These are phyloP conservation scores for Stevia rebaudiana DNA, from an alignment of 140 eudicot species.

Conservation along the genomic window DNA sequence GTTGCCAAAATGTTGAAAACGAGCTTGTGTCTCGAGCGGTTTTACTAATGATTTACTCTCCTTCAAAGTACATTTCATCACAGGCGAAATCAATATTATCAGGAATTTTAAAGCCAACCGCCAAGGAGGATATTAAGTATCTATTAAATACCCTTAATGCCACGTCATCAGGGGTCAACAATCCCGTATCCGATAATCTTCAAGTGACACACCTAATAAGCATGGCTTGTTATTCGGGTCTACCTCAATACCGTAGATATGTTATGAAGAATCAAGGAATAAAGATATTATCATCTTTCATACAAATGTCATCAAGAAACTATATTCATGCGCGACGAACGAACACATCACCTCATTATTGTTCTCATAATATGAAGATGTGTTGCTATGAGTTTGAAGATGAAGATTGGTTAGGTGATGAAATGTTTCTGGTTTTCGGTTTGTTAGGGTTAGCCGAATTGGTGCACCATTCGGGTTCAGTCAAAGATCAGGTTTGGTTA, in stretches of 20 bases:
- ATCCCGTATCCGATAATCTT: slow-evolving; percentile 40
- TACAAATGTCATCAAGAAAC: slow-evolving; percentile 44
- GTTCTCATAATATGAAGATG: slow-evolving; percentile 36
- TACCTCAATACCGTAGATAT: slow-evolving; percentile 44
- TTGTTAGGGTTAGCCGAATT: slow-evolving; percentile 67
- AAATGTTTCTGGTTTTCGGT: slow-evolving; percentile 47
- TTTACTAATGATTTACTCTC: slow-evolving; percentile 77
- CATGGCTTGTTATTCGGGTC: slow-evolving; percentile 58
- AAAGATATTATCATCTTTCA: slow-evolving; percentile 39
- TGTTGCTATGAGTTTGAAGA: slow-evolving; percentile 55
- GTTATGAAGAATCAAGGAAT: slow-evolving; percentile 44
- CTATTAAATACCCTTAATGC: slow-evolving; percentile 41
- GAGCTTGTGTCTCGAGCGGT: slow-evolving; percentile 65
- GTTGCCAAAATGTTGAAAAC: slow-evolving; percentile 34
- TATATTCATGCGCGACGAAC: slow-evolving; percentile 36
- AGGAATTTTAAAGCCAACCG: slow-evolving; percentile 37
- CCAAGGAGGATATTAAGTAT: slow-evolving; percentile 40
- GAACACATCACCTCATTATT: slow-evolving; percentile 44
- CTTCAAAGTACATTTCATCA: slow-evolving; percentile 60
- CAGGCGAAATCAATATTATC: slow-evolving; percentile 37
- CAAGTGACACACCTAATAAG: slow-evolving; percentile 49
- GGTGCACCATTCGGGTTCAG: slow-evolving; percentile 35
- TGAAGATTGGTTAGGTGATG: slow-evolving; percentile 83
- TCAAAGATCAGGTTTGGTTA: slow-evolving; percentile 22
- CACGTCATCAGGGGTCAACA: slow-evolving; percentile 37